Base-by-base conservation (phyloP, 2,329 filamentous ascomycete species). In the Davidsoniella neocaledoniae region DNA sequence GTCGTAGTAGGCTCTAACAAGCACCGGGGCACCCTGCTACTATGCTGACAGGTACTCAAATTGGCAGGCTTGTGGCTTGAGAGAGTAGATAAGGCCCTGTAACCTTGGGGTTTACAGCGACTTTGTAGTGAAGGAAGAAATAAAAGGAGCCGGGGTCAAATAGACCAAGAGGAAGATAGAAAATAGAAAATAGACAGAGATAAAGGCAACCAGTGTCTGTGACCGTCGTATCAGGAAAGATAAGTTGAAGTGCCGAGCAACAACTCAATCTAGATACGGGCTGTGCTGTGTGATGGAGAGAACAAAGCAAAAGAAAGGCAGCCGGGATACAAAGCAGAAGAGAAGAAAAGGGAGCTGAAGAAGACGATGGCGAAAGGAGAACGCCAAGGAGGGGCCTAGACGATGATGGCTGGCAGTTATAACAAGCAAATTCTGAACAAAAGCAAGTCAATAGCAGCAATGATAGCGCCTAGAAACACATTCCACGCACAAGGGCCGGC, bases 61-160 rank as follows among this genome's bases (percentile, higher is more conserved):
- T 12, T 12, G 8, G 29, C 29, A 9, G 29, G 9, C 29, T 33
- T 33, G 29, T 19, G 17, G 40, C 16, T 42, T 21, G n/a, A 12
- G 12, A 10, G 3, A 12, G 6, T 33, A 12, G 12, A 33, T 33
- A 33, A 33, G 29, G 29, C 29, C 29, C 29, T 33, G 29, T 33
- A 33, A 33, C 29, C 29, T 33, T 33, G 29, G 29, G 12, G 26
- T 33, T 21, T 12, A 33, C 26, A 33, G 26, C 10, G 26, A 12
- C 8, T 10, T 43, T n/a, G 7, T 12, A 5, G 17, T 14, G 19
- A 17, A 21, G n/a, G 26, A 54, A 46, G 53, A 50, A 42, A 52
- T 44, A 51, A 53, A 50, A 50, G 51, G 26, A 48, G 51, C 43
- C 53, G 49, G 54, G 52, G 50, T 50, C 47, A 21, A 16, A 33